phyloP scores from a whole-genome alignment of 164 flowering plant genomes.

The Paratinospora sagittata region DNA sequence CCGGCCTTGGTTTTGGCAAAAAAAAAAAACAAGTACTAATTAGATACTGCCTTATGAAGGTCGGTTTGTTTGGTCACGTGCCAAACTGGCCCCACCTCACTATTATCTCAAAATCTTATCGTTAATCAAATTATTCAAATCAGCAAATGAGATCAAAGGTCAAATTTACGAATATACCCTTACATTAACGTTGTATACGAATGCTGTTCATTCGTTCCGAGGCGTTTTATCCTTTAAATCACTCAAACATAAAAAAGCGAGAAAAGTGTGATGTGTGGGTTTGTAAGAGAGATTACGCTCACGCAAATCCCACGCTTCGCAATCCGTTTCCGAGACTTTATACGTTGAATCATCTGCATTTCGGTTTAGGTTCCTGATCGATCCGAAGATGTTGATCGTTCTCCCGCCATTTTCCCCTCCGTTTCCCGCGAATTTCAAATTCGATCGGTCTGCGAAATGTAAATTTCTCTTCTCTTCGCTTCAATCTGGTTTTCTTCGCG shows the following conservation, averaged over 20 bases:
- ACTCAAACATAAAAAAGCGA: background rate
- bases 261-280: background rate
- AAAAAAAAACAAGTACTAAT: too few species aligned
- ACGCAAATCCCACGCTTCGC: conserved; percentile 1
- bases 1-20: too few species aligned
- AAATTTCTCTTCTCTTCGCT: background rate
- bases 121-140: too few species aligned
- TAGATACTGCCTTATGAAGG: too few species aligned
- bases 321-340: background rate
- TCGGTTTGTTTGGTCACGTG: too few species aligned
- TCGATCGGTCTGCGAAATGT: background rate
- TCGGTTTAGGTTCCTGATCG: background rate
- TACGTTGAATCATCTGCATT: background rate
- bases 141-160: too few species aligned
- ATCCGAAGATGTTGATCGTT: conserved; percentile 6
- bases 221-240: background rate
- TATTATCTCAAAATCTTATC: too few species aligned
- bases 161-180: background rate
- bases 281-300: background rate
- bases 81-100: too few species aligned
- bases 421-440: conserved; percentile 20
- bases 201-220: background rate
- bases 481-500: background rate
- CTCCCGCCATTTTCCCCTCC: conserved; percentile 17
- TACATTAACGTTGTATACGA: background rate